Base-by-base conservation (phyloP, 179 eudicot species). In the Monotropa hypopitys region DNA sequence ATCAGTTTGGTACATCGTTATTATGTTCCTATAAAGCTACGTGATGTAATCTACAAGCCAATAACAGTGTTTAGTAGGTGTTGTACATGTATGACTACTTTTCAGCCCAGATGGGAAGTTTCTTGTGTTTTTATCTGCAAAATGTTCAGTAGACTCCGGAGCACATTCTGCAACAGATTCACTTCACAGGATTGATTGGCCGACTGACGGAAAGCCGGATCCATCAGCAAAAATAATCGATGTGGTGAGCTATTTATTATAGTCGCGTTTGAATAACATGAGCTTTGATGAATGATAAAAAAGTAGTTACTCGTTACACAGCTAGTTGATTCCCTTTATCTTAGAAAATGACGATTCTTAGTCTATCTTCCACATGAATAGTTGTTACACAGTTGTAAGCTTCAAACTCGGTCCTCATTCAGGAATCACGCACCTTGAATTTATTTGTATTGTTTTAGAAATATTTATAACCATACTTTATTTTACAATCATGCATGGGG, bases 81-180 rank as follows among this genome's bases (percentile, higher is more conserved):
- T 23, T 67, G 18, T 9, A 54, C 12, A 67, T 42, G 61, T 38
- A 20, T 56, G 82, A 21, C 43, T 51, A n/a, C 49, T 68, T 54
- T 82, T 73, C 96, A 95, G 99, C 83, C 92, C 95, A 72, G 97
- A 90, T 83, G 96, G 96, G 32, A 90, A 91, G 81, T 76, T 62
- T 77, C 99, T 95, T 70, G 86, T 93, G 66, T 95, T 91, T 82
- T 84, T 90, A 80, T 95, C 99, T 70, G 93, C 98, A 75, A 88
- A 86, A 85, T 82, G 89, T 73, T 81, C 97, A 79, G 89, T 95
- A 35, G 91, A 95, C 72, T 83, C 97, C 56, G 97, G 99, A 70
- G 97, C 93, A 72, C 99, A 95, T 84, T 86, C 81, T 40, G 89
- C 96, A 50, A 93, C 99, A 70, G 81, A 93, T 81, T 93, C 99